A percentile compares a stretch with the other conserved stretches of the same genome.
Evolutionary conservation across 2,329 filamentous ascomycete genomes (phyloP).

Genomic region (Aspergillus sp.): DNA sequence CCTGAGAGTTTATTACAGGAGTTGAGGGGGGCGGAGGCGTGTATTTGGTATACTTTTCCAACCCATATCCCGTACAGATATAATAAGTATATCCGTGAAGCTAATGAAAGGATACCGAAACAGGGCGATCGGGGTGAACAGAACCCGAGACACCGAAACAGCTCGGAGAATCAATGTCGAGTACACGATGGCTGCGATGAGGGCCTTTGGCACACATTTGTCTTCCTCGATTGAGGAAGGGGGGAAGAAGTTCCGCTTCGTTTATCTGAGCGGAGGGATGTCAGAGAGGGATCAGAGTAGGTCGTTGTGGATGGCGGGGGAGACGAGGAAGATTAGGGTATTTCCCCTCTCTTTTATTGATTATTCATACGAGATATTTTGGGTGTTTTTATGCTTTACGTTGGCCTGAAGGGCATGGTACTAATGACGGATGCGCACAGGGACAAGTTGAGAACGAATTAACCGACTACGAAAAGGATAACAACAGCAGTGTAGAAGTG

Average conservation of each 20-base stretch:
- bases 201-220: constrained; percentile 29
- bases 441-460: constrained; percentile 8
- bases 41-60: constrained; percentile 44
- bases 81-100: too few species aligned
- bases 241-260: constrained; percentile 42
- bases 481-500: neutral
- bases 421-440: neutral
- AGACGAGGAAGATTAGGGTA: constrained; percentile 31
- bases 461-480: neutral
- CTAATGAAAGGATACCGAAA: neutral
- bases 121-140: constrained; percentile 6
- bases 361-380: too few species aligned
- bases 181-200: constrained; percentile 35
- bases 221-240: neutral
- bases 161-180: constrained; percentile 33
- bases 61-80: too few species aligned
- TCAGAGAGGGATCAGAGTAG: constrained; percentile 44
- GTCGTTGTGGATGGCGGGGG: constrained; percentile 39
- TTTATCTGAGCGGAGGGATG: constrained; percentile 42
- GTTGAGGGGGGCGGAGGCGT: constrained; percentile 47
- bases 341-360: too few species aligned
- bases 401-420: too few species aligned
- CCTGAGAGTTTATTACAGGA: constrained; percentile 46
- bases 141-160: constrained; percentile 18
- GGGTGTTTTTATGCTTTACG: too few species aligned